phyloP scores from a whole-genome alignment of 139 green algal genomes.

The Tetraselmis chui region DNA sequence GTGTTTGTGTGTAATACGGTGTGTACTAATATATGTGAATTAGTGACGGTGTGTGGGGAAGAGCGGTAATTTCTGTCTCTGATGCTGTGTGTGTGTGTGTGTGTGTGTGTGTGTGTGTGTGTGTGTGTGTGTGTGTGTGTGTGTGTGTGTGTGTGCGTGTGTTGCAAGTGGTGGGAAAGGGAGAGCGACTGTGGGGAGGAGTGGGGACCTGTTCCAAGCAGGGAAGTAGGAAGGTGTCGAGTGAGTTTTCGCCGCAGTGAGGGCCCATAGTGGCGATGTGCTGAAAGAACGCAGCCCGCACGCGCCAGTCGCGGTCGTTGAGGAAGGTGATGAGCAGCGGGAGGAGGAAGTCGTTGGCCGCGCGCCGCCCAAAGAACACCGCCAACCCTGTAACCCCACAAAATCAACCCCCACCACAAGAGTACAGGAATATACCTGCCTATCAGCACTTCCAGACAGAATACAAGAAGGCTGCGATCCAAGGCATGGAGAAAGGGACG shows the following conservation, averaged over 20 bases:
- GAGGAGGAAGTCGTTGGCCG: conserved; percentile 68
- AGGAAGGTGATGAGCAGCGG: conserved; percentile 91
- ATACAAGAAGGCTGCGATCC: no score
- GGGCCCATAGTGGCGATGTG: conserved; percentile 25
- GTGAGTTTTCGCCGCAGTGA: conserved; percentile 36
- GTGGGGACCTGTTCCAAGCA: conserved; percentile 73
- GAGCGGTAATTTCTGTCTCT: no score
- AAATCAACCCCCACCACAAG: no score
- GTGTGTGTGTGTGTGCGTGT: neutral
- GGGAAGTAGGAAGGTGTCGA: conserved; percentile 86
- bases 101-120: no score
- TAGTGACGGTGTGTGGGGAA: no score
- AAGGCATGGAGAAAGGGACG: no score
- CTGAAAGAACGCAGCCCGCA: conserved; percentile 66
- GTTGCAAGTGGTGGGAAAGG: neutral
- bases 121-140: no score
- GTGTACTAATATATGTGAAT: no score
- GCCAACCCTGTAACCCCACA: conserved; percentile 33
- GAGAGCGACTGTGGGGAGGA: neutral
- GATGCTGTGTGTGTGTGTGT: no score
- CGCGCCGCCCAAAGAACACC: conserved; percentile 31
- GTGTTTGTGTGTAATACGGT: no score
- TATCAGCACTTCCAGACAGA: no score
- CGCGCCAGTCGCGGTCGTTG: conserved; percentile 75
- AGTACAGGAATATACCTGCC: no score